Evolutionary conservation across 2,329 filamentous ascomycete genomes (phyloP).

Genomic region (Diplocarpon mali): DNA sequence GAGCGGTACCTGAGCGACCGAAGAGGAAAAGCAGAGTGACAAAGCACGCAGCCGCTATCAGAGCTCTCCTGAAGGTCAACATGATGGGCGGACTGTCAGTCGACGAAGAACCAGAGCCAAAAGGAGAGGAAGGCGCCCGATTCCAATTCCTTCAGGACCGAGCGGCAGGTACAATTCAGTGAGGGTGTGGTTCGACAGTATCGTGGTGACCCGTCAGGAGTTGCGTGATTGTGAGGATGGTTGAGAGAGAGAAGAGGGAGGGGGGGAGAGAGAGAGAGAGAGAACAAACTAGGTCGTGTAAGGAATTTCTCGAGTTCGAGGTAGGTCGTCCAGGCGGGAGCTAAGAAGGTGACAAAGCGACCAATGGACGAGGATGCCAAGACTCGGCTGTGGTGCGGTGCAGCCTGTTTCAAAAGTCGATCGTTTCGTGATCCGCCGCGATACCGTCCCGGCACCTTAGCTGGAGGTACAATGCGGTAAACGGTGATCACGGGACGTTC

Average conservation of each 20-base stretch:
- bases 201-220: too few relatives aligned
- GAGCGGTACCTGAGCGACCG: slow-evolving; percentile 37
- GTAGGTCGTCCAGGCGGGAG: background rate
- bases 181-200: too few relatives aligned
- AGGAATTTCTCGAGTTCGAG: too few relatives aligned
- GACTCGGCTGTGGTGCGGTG: slow-evolving; percentile 6
- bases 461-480: too few relatives aligned
- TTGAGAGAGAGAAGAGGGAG: background rate
- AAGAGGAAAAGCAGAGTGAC: slow-evolving; percentile 61
- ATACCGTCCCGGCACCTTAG: too few relatives aligned
- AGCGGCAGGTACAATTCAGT: too few relatives aligned
- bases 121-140: background rate
- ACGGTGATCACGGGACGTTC: too few relatives aligned
- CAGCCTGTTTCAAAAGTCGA: slow-evolving; percentile 1
- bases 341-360: background rate
- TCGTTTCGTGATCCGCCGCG: too few relatives aligned
- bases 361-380: background rate
- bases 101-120: background rate
- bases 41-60: slow-evolving; percentile 59
- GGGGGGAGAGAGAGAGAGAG: background rate
- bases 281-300: too few relatives aligned
- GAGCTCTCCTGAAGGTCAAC: slow-evolving; percentile 68
- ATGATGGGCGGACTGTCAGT: slow-evolving; percentile 36
- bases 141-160: too few relatives aligned
- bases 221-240: too few relatives aligned